Conservation (phyloP, 257 asterid species). For the Ligustrum vulgare region DNA sequence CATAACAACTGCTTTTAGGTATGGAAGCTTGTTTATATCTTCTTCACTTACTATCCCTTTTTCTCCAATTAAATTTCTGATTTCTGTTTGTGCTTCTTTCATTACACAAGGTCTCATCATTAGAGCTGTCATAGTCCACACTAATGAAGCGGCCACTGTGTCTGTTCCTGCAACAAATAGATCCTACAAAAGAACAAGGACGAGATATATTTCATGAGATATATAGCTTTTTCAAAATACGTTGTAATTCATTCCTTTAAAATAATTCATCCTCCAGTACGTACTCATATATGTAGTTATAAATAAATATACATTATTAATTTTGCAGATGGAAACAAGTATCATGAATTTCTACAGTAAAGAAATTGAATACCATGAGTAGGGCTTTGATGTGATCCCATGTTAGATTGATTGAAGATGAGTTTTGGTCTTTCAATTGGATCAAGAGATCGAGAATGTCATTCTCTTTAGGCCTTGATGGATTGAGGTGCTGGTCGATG, state of each 20-base stretch:
- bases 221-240: too few species aligned
- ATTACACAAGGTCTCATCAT: constrained; percentile 5
- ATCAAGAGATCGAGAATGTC: constrained; percentile 16
- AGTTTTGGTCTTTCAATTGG: background rate
- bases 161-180: constrained; percentile 17
- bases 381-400: constrained; percentile 18
- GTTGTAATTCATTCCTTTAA: too few species aligned
- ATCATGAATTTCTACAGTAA: too few species aligned
- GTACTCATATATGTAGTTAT: too few species aligned
- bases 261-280: too few species aligned
- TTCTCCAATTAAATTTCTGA: background rate
- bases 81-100: constrained; percentile 6
- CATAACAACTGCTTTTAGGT: constrained; percentile 13
- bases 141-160: constrained; percentile 1
- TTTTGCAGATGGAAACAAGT: too few species aligned
- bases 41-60: constrained; percentile 8
- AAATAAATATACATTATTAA: too few species aligned
- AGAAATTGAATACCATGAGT: too few species aligned
- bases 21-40: constrained; percentile 8
- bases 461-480: background rate
- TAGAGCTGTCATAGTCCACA: constrained; percentile 17
- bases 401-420: constrained; percentile 8
- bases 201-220: too few species aligned
- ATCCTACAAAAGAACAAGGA: background rate
- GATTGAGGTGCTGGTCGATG: constrained; percentile 15